phyloP scores from a whole-genome alignment of 2,329 filamentous ascomycete genomes.

The Neonectria hederae region DNA sequence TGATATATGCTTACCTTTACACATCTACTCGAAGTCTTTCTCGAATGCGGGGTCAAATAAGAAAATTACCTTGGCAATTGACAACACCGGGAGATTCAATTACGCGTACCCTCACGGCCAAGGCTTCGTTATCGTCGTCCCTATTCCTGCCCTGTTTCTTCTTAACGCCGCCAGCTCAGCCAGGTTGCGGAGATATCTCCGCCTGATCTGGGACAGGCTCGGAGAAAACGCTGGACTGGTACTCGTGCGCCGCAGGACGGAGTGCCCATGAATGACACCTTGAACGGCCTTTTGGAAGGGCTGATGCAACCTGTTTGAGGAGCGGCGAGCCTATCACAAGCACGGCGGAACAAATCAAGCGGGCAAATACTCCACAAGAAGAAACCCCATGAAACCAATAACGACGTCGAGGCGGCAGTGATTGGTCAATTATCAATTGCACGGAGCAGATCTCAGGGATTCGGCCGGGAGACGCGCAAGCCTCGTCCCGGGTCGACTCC shows the following conservation, averaged over 20 bases:
- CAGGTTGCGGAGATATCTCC: constrained; percentile 1
- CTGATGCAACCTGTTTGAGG: background rate
- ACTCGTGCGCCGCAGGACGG: background rate
- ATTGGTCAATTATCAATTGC: constrained; percentile 6
- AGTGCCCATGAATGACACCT: constrained; percentile 9
- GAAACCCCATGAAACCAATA: constrained; percentile 13
- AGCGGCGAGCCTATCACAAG: constrained; percentile 9
- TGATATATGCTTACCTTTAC: background rate
- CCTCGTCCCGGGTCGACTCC: constrained; percentile 17
- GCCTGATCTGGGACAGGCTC: background rate
- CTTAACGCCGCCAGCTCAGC: constrained; percentile 4
- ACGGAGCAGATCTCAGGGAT: constrained; percentile 3
- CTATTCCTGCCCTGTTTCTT: constrained; percentile 1
- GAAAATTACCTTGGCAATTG: background rate
- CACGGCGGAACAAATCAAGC: constrained; percentile 17
- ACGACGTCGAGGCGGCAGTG: constrained; percentile 1
- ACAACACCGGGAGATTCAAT: background rate
- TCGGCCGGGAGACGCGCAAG: constrained; percentile 18
- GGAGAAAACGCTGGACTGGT: constrained; percentile 5
- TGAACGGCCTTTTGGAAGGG: background rate
- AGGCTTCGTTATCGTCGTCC: constrained; percentile 16
- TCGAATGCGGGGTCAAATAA: background rate
- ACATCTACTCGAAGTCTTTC: background rate
- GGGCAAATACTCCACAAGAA: background rate
- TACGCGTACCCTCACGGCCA: constrained; percentile 12